These are phyloP conservation scores for Geoglossum glabrum DNA, from an alignment of 495 filamentous ascomycete species.

Conservation along the genomic window DNA sequence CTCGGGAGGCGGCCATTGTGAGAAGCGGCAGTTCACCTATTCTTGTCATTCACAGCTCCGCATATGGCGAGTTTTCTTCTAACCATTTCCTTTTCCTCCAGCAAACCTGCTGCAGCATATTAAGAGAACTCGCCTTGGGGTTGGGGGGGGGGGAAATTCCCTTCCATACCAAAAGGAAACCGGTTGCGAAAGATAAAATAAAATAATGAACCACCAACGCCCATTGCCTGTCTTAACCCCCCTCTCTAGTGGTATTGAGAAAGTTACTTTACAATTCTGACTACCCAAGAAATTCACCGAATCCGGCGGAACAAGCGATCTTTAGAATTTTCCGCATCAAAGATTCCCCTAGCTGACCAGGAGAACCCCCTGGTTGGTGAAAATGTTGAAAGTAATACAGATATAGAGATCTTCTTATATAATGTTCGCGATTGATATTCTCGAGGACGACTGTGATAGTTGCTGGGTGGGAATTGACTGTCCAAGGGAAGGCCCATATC, in stretches of 20 bases:
- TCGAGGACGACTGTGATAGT: slow-evolving; percentile 22
- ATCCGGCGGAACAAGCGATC: background rate
- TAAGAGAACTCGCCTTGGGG: too few species aligned
- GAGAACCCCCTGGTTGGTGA: background rate
- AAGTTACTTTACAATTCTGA: background rate
- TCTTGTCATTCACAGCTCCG: background rate
- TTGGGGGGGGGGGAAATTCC: too few species aligned
- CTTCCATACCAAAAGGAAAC: background rate
- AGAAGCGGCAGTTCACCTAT: too few species aligned
- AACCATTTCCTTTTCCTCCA: background rate
- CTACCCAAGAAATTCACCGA: background rate
- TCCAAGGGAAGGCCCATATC: background rate
- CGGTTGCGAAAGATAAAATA: background rate
- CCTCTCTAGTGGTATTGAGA: background rate
- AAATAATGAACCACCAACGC: background rate
- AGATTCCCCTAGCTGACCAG: too few species aligned
- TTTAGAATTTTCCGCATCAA: too few species aligned
- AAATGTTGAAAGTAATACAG: background rate
- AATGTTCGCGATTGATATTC: slow-evolving; percentile 68
- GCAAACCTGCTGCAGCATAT: too few species aligned
- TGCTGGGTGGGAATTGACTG: slow-evolving; percentile 10
- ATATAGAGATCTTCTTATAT: slow-evolving; percentile 23
- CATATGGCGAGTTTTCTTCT: background rate
- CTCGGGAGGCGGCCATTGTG: background rate
- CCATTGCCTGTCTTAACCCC: background rate